Percentiles rank a stretch among this genome's conserved stretches.
These are phyloP conservation scores for Orobanche coerulescens DNA, from an alignment of 257 asterid genomes.

Conservation along the genomic window DNA sequence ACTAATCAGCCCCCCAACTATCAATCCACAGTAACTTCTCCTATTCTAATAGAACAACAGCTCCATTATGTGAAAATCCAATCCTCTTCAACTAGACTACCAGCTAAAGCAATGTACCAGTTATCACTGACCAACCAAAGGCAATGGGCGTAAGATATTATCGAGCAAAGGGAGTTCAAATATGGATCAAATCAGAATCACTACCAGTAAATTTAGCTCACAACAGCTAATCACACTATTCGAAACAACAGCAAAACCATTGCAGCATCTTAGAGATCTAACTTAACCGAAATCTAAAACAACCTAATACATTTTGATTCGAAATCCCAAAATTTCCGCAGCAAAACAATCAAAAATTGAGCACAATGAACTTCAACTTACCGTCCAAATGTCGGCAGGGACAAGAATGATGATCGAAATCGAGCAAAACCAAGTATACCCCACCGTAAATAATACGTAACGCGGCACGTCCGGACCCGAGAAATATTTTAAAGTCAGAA, in stretches of 20 bases:
- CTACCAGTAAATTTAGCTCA: slow-evolving; percentile 18
- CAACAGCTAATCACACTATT: slow-evolving; percentile 12
- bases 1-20: background rate
- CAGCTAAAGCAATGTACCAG: too few relatives aligned
- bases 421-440: slow-evolving; percentile 97
- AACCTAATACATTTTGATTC: background rate
- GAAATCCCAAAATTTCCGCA: slow-evolving; percentile 3
- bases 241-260: background rate
- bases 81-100: slow-evolving; percentile 17
- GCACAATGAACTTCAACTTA: slow-evolving; percentile 23
- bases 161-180: background rate
- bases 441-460: slow-evolving; percentile 85
- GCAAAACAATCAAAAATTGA: background rate
- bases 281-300: slow-evolving; percentile 2
- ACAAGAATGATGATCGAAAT: slow-evolving; percentile 94
- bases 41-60: slow-evolving; percentile 1
- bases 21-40: background rate
- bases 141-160: background rate
- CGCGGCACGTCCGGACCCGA: slow-evolving; percentile 93
- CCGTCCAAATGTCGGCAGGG: slow-evolving; percentile 99
- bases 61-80: background rate
- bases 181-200: slow-evolving; percentile 18
- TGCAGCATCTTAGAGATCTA: slow-evolving; percentile 5
- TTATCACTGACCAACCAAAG: slow-evolving; percentile 14
- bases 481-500: slow-evolving; percentile 76